A percentile compares a stretch with the other conserved stretches of the same genome.
phyloP scores from a whole-genome alignment of 768 basidiomycete species.

The Crassisporium funariophilum region DNA sequence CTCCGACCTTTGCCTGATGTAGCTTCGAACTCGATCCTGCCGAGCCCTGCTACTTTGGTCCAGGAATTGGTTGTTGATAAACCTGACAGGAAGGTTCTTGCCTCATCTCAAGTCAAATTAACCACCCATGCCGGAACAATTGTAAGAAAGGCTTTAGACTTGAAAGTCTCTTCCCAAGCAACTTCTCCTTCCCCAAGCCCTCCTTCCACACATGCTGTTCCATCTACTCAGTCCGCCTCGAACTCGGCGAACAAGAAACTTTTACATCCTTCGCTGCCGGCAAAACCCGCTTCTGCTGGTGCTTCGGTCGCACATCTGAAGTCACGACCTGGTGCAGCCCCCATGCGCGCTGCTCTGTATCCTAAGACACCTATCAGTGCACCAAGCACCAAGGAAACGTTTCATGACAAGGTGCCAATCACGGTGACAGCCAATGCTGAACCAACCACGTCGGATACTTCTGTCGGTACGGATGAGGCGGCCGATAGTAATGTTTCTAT shows the following conservation, averaged over 20 bases:
- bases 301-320: conserved; percentile 14
- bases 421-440: background rate
- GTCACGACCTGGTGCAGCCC: conserved; percentile 21
- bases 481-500: no score
- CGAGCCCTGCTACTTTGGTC: conserved; percentile 15
- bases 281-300: conserved; percentile 39
- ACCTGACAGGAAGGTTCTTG: no score
- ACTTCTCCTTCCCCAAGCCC: background rate
- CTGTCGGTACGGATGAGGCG: no score
- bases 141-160: background rate
- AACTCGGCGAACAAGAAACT: conserved; percentile 16
- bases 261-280: conserved; percentile 49
- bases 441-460: no score
- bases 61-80: no score
- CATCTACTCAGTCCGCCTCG: background rate
- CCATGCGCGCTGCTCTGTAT: conserved; percentile 22
- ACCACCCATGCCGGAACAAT: background rate
- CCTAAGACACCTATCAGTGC: conserved; percentile 9
- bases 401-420: conserved; percentile 23
- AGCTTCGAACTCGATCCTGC: conserved; percentile 14
- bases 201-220: background rate
- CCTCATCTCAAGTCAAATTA: no score
- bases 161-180: background rate
- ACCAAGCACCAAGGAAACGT: conserved; percentile 13
- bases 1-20: conserved; percentile 61